Evolutionary conservation across 2,329 filamentous ascomycete genomes (phyloP).

Genomic region (Pseudocercospora musae): DNA sequence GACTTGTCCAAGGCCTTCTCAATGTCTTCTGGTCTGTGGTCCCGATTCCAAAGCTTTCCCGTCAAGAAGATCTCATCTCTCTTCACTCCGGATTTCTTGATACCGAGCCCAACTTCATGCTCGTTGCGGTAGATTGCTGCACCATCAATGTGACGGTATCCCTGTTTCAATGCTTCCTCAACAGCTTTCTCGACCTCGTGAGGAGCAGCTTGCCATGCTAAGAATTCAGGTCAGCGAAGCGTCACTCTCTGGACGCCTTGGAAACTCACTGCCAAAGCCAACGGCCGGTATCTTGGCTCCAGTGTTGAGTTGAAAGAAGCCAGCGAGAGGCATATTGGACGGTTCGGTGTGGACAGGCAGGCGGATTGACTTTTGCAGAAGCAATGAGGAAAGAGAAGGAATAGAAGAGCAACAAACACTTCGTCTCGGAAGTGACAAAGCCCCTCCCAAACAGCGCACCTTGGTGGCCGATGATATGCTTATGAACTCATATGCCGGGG

Average conservation of each 20-base stretch:
- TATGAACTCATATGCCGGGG: conserved; percentile 4
- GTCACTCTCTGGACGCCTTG: no score
- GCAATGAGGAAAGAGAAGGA: neutral
- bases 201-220: conserved; percentile 37
- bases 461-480: conserved; percentile 12
- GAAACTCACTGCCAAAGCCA: no score
- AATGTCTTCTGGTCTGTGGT: conserved; percentile 52
- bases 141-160: conserved; percentile 41
- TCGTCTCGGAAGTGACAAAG: conserved; percentile 5
- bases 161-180: conserved; percentile 36
- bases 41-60: conserved; percentile 61
- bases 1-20: conserved; percentile 28
- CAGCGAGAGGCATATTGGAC: conserved; percentile 20
- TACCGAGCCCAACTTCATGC: conserved; percentile 29
- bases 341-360: neutral
- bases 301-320: conserved; percentile 37
- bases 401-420: neutral
- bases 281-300: conserved; percentile 40
- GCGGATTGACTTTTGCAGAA: neutral
- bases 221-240: conserved; percentile 27
- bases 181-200: conserved; percentile 30
- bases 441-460: conserved; percentile 11
- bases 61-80: conserved; percentile 41
- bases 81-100: conserved; percentile 27
- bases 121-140: conserved; percentile 37